Evolutionary conservation across 73 alveolate genomes (phyloP).

Genomic region (Effrenium voratum): DNA sequence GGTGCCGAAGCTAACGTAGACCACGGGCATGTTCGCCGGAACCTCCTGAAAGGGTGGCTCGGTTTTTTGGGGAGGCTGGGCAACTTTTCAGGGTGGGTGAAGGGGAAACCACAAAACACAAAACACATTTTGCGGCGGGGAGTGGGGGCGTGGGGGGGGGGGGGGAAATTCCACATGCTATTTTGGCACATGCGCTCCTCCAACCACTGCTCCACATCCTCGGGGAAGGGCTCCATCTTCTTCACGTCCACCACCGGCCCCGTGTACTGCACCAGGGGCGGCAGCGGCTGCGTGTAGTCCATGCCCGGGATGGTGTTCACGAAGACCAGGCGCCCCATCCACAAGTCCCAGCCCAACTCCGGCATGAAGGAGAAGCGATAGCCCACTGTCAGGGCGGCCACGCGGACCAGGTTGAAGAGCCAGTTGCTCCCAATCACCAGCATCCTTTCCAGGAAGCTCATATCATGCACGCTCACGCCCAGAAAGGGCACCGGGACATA

Average conservation of each 20-base stretch:
- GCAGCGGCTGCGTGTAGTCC: slow-evolving; percentile 80
- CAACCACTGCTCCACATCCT: slow-evolving; percentile 49
- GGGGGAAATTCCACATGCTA: neutral
- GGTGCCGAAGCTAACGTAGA: slow-evolving; percentile 83
- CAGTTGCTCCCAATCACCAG: slow-evolving; percentile 46
- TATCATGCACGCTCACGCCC: slow-evolving; percentile 66
- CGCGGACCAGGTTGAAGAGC: slow-evolving; percentile 30
- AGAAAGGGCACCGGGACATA: slow-evolving; percentile 54
- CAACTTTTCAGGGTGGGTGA: too few species aligned
- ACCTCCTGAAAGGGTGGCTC: too few species aligned
- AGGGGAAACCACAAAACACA: neutral
- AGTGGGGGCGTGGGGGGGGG: neutral
- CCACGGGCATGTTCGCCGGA: slow-evolving; percentile 72
- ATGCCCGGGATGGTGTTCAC: slow-evolving; percentile 86
- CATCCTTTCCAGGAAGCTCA: slow-evolving; percentile 75
- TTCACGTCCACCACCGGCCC: slow-evolving; percentile 93
- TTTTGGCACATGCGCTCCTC: neutral
- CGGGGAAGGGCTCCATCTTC: slow-evolving; percentile 90
- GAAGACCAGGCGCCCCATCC: slow-evolving; percentile 67
- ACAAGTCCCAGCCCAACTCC: slow-evolving; percentile 68
- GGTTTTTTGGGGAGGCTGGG: too few species aligned
- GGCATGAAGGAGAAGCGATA: slow-evolving; percentile 55
- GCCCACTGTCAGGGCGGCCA: slow-evolving; percentile 38
- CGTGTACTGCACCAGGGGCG: slow-evolving; percentile 88
- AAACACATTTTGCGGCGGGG: neutral